Conservation (phyloP, 2,329 filamentous ascomycete genomes). For the Parascedosporium putredinis region DNA sequence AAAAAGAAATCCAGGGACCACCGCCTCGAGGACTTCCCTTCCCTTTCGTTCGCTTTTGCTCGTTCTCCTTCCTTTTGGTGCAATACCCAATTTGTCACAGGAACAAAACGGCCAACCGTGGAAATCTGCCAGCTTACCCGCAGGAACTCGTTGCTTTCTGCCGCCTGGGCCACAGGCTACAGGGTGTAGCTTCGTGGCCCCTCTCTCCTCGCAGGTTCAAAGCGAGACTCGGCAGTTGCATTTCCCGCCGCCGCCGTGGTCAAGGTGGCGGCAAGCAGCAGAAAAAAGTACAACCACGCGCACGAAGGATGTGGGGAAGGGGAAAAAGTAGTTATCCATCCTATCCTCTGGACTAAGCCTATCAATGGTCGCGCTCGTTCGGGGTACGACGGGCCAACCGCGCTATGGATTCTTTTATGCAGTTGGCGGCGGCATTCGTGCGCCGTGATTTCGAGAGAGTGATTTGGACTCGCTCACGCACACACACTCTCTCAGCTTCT, state of each 20-base stretch:
- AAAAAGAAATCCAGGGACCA: not conserved
- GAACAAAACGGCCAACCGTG: not conserved
- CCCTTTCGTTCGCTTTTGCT: too few species aligned
- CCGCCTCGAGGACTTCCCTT: not conserved
- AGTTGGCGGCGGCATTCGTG: too few species aligned
- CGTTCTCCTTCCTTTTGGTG: too few species aligned
- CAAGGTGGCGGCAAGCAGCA: not conserved
- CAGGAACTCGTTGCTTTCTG: not conserved
- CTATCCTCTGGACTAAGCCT: too few species aligned
- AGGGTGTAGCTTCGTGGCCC: not conserved
- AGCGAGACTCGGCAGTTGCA: not conserved
- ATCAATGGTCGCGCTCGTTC: too few species aligned
- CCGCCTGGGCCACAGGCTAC: not conserved
- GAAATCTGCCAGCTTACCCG: not conserved
- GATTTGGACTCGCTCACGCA: too few species aligned
- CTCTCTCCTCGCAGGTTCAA: not conserved
- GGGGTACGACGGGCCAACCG: too few species aligned
- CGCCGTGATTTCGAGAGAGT: too few species aligned
- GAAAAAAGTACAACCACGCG: not conserved
- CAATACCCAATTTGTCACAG: not conserved
- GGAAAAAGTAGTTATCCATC: not conserved
- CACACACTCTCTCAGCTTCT: too few species aligned
- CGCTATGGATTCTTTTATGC: too few species aligned
- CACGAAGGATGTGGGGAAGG: not conserved
- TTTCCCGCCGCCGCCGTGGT: not conserved